Evolutionary conservation across 2,329 filamentous ascomycete species (phyloP).

Genomic region (Pseudogymnoascus sp.): DNA sequence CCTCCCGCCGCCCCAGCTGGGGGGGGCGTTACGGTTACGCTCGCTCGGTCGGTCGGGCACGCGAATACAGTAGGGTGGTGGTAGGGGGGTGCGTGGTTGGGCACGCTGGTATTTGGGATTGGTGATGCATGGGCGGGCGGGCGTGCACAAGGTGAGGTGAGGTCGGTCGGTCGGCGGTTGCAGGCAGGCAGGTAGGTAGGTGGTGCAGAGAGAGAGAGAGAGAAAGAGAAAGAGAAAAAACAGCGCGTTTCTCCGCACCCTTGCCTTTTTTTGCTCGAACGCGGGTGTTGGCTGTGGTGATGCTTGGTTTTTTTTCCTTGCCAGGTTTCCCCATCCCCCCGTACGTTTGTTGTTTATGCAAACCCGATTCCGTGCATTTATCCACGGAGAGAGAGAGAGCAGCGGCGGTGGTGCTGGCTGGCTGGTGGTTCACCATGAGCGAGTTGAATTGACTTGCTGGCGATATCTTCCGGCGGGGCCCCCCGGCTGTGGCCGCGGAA

Average conservation of each 20-base stretch:
- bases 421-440: neutral
- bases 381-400: neutral
- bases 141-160: neutral
- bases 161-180: neutral
- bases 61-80: neutral
- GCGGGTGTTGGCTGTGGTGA: neutral
- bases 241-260: slow-evolving; percentile 6
- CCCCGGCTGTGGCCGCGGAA: slow-evolving; percentile 8
- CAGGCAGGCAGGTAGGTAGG: neutral
- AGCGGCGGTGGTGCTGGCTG: neutral
- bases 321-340: slow-evolving; percentile 5
- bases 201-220: neutral
- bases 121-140: neutral
- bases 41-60: neutral
- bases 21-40: neutral
- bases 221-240: neutral
- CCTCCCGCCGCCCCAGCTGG: neutral
- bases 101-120: neutral
- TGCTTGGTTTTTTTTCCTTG: neutral
- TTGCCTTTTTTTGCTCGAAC: neutral
- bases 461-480: slow-evolving; percentile 7
- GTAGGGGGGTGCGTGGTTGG: neutral
- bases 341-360: neutral
- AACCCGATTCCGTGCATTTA: slow-evolving; percentile 2
- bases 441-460: neutral